Evolutionary conservation across 2,329 filamentous ascomycete genomes (phyloP).

Genomic region (Diaporthe citri): DNA sequence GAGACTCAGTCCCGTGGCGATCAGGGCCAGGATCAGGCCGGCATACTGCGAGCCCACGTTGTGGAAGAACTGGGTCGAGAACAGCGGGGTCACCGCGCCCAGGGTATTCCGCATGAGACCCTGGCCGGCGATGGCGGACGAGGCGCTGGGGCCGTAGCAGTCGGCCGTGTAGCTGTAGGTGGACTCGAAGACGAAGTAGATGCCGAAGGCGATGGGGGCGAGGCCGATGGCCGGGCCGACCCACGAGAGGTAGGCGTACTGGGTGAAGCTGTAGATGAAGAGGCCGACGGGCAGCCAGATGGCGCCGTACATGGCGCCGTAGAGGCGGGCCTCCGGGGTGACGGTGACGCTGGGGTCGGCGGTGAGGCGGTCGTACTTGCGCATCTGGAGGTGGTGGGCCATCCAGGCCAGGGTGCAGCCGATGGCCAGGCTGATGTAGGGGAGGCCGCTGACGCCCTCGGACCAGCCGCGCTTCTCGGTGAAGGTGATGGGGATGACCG

Average conservation of each 20-base stretch:
- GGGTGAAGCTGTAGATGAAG: constrained; percentile 67
- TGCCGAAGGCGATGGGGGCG: constrained; percentile 63
- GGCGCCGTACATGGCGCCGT: constrained; percentile 62
- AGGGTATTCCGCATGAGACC: constrained; percentile 66
- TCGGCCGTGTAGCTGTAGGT: constrained; percentile 64
- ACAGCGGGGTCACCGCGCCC: constrained; percentile 64
- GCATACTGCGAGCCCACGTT: constrained; percentile 66
- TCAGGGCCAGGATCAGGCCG: constrained; percentile 60
- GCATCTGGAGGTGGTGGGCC: constrained; percentile 63
- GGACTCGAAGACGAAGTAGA: constrained; percentile 60
- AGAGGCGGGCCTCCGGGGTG: constrained; percentile 60
- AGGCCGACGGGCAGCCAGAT: constrained; percentile 61
- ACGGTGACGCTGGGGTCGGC: constrained; percentile 53
- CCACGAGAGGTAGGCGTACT: constrained; percentile 62
- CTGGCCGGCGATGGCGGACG: constrained; percentile 59
- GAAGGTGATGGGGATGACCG: constrained; percentile 63
- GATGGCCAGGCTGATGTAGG: constrained; percentile 64
- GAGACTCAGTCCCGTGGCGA: constrained; percentile 53
- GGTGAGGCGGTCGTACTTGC: constrained; percentile 57
- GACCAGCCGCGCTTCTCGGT: constrained; percentile 64
- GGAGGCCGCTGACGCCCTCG: constrained; percentile 62
- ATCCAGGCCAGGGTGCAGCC: constrained; percentile 61
- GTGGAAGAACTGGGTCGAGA: constrained; percentile 65
- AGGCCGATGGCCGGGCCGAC: constrained; percentile 62
- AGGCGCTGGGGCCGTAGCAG: constrained; percentile 59